Base-by-base conservation (phyloP, 2,329 filamentous ascomycete species). In the Claviceps arundinis region DNA sequence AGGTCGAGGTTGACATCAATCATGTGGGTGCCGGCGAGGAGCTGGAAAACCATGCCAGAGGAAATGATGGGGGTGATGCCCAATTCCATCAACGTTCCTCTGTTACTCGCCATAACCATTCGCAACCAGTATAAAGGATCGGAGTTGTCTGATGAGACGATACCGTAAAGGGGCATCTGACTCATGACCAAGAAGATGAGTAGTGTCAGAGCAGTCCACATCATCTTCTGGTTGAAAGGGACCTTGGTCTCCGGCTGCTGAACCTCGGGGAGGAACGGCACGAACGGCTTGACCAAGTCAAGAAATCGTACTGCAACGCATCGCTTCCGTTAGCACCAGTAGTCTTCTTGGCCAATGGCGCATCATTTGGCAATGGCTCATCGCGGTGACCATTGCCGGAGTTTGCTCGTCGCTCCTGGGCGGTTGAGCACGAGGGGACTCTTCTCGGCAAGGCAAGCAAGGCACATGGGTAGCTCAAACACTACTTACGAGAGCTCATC, bases 141-240 rank as follows among this genome's bases (percentile, higher is more conserved):
- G 56, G 93, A 97, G 64, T 89, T 96, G 73, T 93, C 87, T 65
- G 93, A 98, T 52, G 93, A 98, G 67, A 98, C 94, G 72, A 98
- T 98, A 74, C 93, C 93, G 75, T 98, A 98, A 57, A 93, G 76
- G 59, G 93, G 90, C 93, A 98, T 97, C 77, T 96, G 93, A 76
- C 89, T 96, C 93, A 98, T 98, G 73, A 98, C 89, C 80, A 98
- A 77, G 82, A 98, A 98, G 76, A 97, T 94, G 71, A 98, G 78
- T 63, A 98, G 82, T 59, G 93, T 97, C 70, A 91, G 82, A 69
- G 85, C 87, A 60, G 87, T 93, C 87, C 87, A 93, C 87, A 91
- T 91, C 77, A 93, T 75, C 79, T 91, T 90, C 74, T 97, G 93
- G 80, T 97, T 94, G 84, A 98, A 98, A 62, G 90, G 89, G 54